A percentile compares a stretch with the other conserved stretches of the same genome.
phyloP scores from a whole-genome alignment of 139 green algal genomes.

The Picocystis salinarum region DNA sequence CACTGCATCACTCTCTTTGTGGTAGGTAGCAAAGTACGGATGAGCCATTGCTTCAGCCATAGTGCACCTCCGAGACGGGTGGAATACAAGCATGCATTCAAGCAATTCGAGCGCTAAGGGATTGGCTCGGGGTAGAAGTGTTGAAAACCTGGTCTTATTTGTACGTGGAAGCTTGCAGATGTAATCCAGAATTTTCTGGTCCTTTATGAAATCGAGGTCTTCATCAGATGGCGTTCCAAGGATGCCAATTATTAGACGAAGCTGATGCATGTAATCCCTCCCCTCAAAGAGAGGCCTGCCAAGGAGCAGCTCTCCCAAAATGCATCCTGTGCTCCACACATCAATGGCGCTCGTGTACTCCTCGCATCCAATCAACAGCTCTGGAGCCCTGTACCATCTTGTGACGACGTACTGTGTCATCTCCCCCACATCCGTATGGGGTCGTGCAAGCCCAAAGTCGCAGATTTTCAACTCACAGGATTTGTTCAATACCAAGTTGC shows the following conservation, averaged over 20 bases:
- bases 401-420: conserved; percentile 97
- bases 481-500: conserved; percentile 91
- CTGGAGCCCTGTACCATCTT: conserved; percentile 82
- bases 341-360: conserved; percentile 58
- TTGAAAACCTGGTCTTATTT: too few species aligned
- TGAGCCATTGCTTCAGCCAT: not conserved
- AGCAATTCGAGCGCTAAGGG: conserved; percentile 13
- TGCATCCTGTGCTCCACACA: conserved; percentile 28
- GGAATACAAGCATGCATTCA: conserved; percentile 15
- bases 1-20: too few species aligned
- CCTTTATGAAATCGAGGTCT: conserved; percentile 76
- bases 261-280: conserved; percentile 9
- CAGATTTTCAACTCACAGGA: conserved; percentile 95
- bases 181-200: conserved; percentile 55
- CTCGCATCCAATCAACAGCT: conserved; percentile 78
- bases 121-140: too few species aligned
- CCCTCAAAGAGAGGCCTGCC: not conserved
- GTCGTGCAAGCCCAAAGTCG: conserved; percentile 85
- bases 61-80: conserved; percentile 2
- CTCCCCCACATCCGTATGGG: not conserved
- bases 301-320: conserved; percentile 1
- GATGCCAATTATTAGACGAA: conserved; percentile 55
- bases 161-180: conserved; percentile 40
- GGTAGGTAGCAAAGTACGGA: too few species aligned
- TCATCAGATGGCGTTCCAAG: conserved; percentile 70